Conservation (phyloP, 192 early-diverging fungal species). For the Backusella parvicylindrica region DNA sequence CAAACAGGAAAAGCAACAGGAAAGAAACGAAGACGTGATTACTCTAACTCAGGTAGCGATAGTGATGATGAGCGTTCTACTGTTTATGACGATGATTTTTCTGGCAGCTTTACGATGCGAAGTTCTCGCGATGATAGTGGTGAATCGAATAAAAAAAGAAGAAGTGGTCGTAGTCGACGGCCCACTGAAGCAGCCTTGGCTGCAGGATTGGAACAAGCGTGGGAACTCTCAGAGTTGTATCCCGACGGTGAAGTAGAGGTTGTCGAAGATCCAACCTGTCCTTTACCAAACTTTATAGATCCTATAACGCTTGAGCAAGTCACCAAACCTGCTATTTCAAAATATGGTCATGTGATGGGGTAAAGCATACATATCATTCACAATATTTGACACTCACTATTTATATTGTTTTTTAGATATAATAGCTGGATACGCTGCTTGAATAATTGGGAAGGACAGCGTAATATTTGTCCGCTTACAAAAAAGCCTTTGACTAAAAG, state of each 20-base stretch:
- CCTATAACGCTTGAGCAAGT: conserved; percentile 90
- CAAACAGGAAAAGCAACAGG: not conserved
- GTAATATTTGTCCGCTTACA: conserved; percentile 87
- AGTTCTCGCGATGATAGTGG: conserved; percentile 44
- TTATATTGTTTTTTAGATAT: conserved; percentile 10
- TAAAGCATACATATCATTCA: conserved; percentile 30
- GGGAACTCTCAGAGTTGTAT: conserved; percentile 14
- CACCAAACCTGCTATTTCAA: conserved; percentile 86
- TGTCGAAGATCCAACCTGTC: conserved; percentile 48
- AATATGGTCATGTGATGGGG: conserved; percentile 87
- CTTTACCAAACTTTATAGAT: conserved; percentile 84
- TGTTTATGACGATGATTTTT: conserved; percentile 61
- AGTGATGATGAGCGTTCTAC: conserved; percentile 50
- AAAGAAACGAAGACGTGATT: not conserved
- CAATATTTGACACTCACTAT: conserved; percentile 1
- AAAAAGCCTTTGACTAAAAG: conserved; percentile 89
- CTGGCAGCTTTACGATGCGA: conserved; percentile 50
- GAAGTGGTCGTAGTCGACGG: not conserved
- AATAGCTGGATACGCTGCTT: conserved; percentile 84
- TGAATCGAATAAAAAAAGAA: conserved; percentile 42
- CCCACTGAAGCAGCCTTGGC: not conserved
- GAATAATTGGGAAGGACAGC: conserved; percentile 63
- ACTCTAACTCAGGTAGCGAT: conserved; percentile 12
- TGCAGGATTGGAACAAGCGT: not conserved
- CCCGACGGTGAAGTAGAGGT: conserved; percentile 42